Evolutionary conservation across 257 asterid genomes (phyloP).

Genomic region (Ajuga chamaepitys): DNA sequence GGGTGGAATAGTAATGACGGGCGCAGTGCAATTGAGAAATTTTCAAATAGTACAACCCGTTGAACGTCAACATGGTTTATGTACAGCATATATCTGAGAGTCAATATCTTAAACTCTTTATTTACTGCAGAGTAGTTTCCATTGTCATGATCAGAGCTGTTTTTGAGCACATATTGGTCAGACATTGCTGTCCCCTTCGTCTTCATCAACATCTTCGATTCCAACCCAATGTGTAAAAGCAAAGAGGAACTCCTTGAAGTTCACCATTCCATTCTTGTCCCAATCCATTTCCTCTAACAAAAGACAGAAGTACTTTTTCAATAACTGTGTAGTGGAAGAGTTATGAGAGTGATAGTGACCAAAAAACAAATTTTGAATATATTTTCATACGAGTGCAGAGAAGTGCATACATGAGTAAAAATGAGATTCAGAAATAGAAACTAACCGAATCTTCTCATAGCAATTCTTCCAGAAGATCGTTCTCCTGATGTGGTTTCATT

Average conservation of each 20-base stretch:
- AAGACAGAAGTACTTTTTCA: not conserved
- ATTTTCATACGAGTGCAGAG: not conserved
- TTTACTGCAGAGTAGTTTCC: not conserved
- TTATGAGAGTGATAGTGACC: not conserved
- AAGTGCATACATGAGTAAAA: not conserved
- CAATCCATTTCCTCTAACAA: conserved; percentile 89
- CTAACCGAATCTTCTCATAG: conserved; percentile 87
- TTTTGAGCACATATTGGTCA: not conserved
- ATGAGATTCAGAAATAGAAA: not conserved
- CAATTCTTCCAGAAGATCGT: conserved; percentile 81
- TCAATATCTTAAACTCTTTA: not conserved
- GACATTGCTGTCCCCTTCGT: conserved; percentile 17
- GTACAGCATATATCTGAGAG: conserved; percentile 12
- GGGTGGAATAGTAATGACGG: too few relatives aligned
- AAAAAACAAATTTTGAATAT: not conserved
- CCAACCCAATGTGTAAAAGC: conserved; percentile 95
- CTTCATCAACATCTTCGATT: conserved; percentile 52
- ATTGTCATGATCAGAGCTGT: not conserved
- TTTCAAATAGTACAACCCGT: not conserved
- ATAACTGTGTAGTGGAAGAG: not conserved
- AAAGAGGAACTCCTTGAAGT: conserved; percentile 85
- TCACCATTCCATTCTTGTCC: conserved; percentile 91
- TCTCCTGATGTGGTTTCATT: conserved; percentile 68
- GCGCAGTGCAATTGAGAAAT: not conserved
- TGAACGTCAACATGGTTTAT: conserved; percentile 12